Conservation (phyloP, 2,329 filamentous ascomycete species). For the Trichoderma sp. region DNA sequence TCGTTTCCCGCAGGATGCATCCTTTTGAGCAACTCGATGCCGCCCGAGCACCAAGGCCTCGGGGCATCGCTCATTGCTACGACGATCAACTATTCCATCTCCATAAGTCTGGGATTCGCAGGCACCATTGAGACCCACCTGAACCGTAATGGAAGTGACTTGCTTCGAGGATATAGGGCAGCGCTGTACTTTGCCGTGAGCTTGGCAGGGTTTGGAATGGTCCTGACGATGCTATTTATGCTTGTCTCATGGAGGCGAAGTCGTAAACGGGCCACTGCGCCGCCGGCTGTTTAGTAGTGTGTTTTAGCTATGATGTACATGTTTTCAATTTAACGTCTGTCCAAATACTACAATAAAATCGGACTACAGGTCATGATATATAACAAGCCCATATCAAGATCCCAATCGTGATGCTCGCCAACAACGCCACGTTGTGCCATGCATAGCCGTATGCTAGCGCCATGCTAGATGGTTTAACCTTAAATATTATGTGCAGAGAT, state of each 20-base stretch:
- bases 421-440: neutral
- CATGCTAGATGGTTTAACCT: neutral
- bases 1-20: conserved; percentile 62
- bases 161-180: conserved; percentile 37
- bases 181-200: conserved; percentile 38
- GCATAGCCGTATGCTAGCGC: neutral
- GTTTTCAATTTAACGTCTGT: neutral
- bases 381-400: neutral
- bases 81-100: conserved; percentile 67
- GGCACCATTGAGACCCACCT: conserved; percentile 51
- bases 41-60: conserved; percentile 46
- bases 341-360: neutral
- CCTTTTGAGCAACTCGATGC: conserved; percentile 57
- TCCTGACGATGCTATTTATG: conserved; percentile 20
- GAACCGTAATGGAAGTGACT: conserved; percentile 38
- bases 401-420: neutral
- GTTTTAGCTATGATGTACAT: neutral
- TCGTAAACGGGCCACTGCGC: neutral
- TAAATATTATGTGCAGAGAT: neutral
- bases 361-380: neutral
- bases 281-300: neutral
- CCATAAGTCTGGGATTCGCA: conserved; percentile 64
- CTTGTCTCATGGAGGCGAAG: conserved; percentile 22
- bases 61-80: conserved; percentile 59
- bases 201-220: conserved; percentile 18